Conservation (phyloP, 2,329 filamentous ascomycete species). For the Onygenales sp. region DNA sequence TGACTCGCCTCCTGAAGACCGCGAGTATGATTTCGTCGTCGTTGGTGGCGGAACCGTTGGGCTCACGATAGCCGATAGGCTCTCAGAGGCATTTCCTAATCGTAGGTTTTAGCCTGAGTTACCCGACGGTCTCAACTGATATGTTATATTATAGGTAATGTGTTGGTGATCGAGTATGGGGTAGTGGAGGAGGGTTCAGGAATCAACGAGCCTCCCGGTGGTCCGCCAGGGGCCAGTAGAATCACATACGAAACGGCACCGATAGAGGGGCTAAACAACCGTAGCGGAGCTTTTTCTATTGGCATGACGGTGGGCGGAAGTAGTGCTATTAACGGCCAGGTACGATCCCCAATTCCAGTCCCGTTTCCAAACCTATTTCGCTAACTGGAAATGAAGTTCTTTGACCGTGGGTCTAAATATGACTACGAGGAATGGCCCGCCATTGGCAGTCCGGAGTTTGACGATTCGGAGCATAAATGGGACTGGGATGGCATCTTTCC, state of each 20-base stretch:
- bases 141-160: not conserved
- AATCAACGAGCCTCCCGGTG: not conserved
- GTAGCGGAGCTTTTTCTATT: not conserved
- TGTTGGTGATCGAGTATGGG: constrained; percentile 13
- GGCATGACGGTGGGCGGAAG: not conserved
- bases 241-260: not conserved
- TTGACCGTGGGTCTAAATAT: constrained; percentile 18
- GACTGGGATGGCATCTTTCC: not conserved
- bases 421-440: constrained; percentile 28
- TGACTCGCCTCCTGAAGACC: not conserved
- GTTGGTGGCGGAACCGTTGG: constrained; percentile 44
- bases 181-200: constrained; percentile 7
- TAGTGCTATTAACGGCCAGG: not conserved
- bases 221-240: not conserved
- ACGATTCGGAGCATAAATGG: not conserved
- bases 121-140: not conserved
- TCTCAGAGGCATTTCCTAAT: not conserved
- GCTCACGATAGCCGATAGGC: constrained; percentile 16
- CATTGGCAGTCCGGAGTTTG: constrained; percentile 18
- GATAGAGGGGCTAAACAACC: not conserved
- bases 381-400: not conserved
- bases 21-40: constrained; percentile 39
- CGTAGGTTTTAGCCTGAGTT: not conserved
- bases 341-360: not conserved
- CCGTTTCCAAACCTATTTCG: not conserved